Evolutionary conservation across 345 rosid species (phyloP), one percentile per base, ranked within the genome.

Genomic region (Schrenkiella parvula): DNA sequence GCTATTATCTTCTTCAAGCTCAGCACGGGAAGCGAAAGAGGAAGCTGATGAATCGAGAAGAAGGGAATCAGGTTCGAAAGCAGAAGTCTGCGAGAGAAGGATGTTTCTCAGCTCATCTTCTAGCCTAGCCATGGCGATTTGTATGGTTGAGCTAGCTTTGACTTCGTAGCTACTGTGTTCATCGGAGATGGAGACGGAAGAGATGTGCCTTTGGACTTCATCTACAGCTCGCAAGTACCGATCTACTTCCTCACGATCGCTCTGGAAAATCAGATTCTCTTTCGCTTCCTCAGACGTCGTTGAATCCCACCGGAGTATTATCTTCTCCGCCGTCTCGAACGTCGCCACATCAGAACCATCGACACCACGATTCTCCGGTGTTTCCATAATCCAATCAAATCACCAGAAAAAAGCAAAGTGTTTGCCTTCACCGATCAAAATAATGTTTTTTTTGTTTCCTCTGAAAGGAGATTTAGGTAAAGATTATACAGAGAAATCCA

Each of bases 91-190:
- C 8, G 76, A 80, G 41, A 91, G 79, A 13, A 95, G 87, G 31
- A 95, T 89, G 80, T 77, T 89, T 31, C 95, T 80, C 37, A 95
- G 84, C 91, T 95, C 99, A 63, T 95, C 99, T 78, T 95, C 99
- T 5, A 95, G 91, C 6, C 97, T 81, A 14, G 97, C 96, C 99
- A 95, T 95, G 67, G 99, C 97, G 92, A 95, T 89, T 87, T 89
- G 97, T 67, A 91, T 81, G 14, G 88, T 67, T 29, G 86, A 80
- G 86, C 69, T 82, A 80, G 83, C 91, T 80, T 84, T 88, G 39
- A 50, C 68, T 1, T 38, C 58, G 43, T 57, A 10, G 34, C 67
- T 53, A n/a, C 38, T 5, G 38, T 31, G 61, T 21, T 71, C 82
- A 53, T 61, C 70, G 37, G 73, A 82, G 72, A 89, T 64, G 17